Base-by-base conservation (phyloP, 306 rosid genomes). In the Cucurbita ficifolia region DNA sequence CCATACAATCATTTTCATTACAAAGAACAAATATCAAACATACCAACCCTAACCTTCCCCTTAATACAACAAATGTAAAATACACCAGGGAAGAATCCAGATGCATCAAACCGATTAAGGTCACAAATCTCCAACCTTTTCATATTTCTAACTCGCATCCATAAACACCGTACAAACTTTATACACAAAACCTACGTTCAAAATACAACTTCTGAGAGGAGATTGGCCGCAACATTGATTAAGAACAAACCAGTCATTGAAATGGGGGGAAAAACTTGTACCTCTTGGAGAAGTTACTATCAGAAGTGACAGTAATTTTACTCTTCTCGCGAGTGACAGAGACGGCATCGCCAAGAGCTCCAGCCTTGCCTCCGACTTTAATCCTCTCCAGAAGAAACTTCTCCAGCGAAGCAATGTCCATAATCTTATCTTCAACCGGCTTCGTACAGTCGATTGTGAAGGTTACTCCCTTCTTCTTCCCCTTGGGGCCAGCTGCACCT, bases 341-440 rank as follows among this genome's bases (percentile, higher is more conserved):
- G 69, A 90, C 91, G 10, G 86, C 64, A 52, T 92, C 96, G 21
- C 98, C 96, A 58, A 89, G 95, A 2, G 96, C 97, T 57, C 97
- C 96, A 3, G 87, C 83, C 80, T 83, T 86, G 62, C 89, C 87
- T 18, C 87, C 89, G 8, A 86, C 89, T 81, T 86, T 86, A 74
- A 86, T 83, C 82, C 89, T 76, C 75, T 83, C 89, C 54, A 79
- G 82, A 8, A 86, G 89, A 81, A 86, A 86, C 82, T 86, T 83
- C 76, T 83, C 89, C 5, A 86, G 38, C 21, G 87, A 81, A n/a
- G 87, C 89, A 75, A 86, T 78, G 59, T 86, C 87, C 89, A 86
- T 83, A 57, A 86, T 83, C 78, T 81, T 83, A 77, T 86, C 89
- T 58, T 86, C 89, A 11, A 83, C 89, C 0, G 89, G 89, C 87